Evolutionary conservation across 441 rosid species (phyloP).

Genomic region (Euphorbia celastroides): DNA sequence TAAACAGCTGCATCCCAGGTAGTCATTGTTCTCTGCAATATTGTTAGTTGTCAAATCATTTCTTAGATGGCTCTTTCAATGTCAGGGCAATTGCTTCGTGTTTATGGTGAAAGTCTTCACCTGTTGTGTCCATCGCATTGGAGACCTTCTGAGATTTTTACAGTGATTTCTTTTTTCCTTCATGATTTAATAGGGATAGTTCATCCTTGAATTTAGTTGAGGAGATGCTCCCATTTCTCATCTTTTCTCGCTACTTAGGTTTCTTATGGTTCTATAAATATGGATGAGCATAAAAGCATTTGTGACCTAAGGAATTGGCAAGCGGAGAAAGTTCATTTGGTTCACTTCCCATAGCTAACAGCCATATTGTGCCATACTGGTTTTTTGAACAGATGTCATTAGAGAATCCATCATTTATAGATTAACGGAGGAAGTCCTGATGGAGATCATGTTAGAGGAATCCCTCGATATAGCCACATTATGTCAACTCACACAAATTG

Average conservation of each 20-base stretch:
- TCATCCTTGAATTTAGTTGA: not conserved
- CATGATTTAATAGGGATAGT: not conserved
- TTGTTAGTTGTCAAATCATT: not conserved
- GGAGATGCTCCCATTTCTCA: not conserved
- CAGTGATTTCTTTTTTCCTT: not conserved
- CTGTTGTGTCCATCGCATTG: not conserved
- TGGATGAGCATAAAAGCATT: not conserved
- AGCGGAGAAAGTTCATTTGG: not conserved
- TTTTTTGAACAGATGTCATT: not conserved
- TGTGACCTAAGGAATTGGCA: not conserved
- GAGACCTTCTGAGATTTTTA: not conserved
- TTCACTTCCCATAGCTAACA: not conserved
- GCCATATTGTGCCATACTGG: not conserved
- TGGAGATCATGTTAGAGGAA: not conserved
- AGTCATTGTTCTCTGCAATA: conserved; percentile 19
- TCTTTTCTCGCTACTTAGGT: not conserved
- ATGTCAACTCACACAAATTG: not conserved
- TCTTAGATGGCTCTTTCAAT: not conserved
- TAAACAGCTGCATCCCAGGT: conserved; percentile 74
- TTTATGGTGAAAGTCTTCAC: not conserved
- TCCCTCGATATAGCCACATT: too few species aligned
- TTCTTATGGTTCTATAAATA: not conserved
- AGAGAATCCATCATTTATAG: not conserved
- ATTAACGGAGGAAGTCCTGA: not conserved
- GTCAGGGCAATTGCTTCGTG: not conserved